Evolutionary conservation across 345 rosid genomes (phyloP), one percentile per base, ranked within the genome.

Genomic region (Geranium brycei): DNA sequence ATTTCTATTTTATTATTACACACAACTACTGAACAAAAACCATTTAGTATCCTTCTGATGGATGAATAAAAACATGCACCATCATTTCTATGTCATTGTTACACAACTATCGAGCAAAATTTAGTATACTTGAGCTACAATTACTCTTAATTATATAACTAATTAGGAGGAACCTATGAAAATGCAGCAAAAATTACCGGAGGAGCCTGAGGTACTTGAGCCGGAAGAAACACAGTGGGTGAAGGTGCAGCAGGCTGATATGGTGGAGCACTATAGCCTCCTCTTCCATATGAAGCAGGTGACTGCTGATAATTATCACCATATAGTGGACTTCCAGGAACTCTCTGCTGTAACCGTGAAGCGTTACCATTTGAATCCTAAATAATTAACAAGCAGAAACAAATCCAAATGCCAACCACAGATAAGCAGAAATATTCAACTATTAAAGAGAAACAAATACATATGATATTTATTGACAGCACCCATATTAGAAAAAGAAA

Each of bases 171-270:
- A 13, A 55, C 19, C 32, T 41, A 18, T 11, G 65, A 16, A 32
- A 31, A 12, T 19, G 35, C 16, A 19, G 14, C 19, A 30, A n/a
- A 68, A 62, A 58, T 65, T 80, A 95, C 96, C 95, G 80, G 89
- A 12, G 77, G 70, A 61, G 70, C 75, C 71, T 77, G 87, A 76
- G 85, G 79, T 59, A 84, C 71, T 64, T 71, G 86, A n/a, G 85
- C 79, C 69, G 90, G 96, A 80, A 91, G 75, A 76, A 78, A 85
- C 82, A 85, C 84, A 28, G 76, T 64, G 40, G 87, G 77, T 68
- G 74, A 73, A 17, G 71, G 75, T 60, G 78, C 65, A 69, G 76
- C 64, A 70, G 89, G 75, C 64, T 78, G 81, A 71, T 67, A 75
- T 7, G 71, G 60, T 11, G 87, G 60, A 77, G 83, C 75, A 66